Evolutionary conservation across 768 basidiomycete species (phyloP).

Genomic region (Clavulina sp.): DNA sequence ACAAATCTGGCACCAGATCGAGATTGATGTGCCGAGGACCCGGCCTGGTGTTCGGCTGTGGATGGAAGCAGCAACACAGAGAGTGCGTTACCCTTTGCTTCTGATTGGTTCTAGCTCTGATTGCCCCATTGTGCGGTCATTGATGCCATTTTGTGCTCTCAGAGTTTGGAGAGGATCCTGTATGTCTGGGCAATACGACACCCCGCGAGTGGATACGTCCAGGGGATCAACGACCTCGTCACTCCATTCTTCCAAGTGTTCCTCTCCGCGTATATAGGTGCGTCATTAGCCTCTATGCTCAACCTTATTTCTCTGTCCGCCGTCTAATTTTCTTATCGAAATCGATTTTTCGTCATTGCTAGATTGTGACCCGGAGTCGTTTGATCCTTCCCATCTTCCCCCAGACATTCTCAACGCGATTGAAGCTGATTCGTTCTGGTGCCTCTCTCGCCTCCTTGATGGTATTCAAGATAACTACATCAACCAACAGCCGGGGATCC

Average conservation of each 20-base stretch:
- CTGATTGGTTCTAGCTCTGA: not conserved
- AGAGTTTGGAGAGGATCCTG: slow-evolving; percentile 87
- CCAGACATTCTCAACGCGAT: slow-evolving; percentile 57
- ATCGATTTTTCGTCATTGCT: slow-evolving; percentile 36
- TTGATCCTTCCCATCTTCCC: slow-evolving; percentile 65
- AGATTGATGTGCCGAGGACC: slow-evolving; percentile 93
- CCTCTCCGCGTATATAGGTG: slow-evolving; percentile 85
- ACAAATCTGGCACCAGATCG: slow-evolving; percentile 98
- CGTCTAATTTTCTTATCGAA: not conserved
- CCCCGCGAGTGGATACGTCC: slow-evolving; percentile 96
- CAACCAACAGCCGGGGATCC: slow-evolving; percentile 89
- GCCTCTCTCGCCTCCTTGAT: slow-evolving; percentile 82
- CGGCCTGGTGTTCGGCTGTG: slow-evolving; percentile 80
- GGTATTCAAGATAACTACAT: slow-evolving; percentile 99
- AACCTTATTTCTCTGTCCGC: not conserved
- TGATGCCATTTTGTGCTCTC: slow-evolving; percentile 8
- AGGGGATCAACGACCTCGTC: slow-evolving; percentile 96
- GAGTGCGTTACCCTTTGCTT: slow-evolving; percentile 33
- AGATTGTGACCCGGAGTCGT: slow-evolving; percentile 55
- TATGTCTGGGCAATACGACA: slow-evolving; percentile 99
- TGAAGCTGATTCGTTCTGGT: slow-evolving; percentile 98
- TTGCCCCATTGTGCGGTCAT: not conserved
- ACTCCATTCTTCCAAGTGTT: slow-evolving; percentile 98
- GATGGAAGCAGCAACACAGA: slow-evolving; percentile 79
- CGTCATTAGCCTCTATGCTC: slow-evolving; percentile 13